Evolutionary conservation across 2,329 filamentous ascomycete genomes (phyloP), one percentile per base, ranked within the genome.

Genomic region (Epichloe gansuensis): DNA sequence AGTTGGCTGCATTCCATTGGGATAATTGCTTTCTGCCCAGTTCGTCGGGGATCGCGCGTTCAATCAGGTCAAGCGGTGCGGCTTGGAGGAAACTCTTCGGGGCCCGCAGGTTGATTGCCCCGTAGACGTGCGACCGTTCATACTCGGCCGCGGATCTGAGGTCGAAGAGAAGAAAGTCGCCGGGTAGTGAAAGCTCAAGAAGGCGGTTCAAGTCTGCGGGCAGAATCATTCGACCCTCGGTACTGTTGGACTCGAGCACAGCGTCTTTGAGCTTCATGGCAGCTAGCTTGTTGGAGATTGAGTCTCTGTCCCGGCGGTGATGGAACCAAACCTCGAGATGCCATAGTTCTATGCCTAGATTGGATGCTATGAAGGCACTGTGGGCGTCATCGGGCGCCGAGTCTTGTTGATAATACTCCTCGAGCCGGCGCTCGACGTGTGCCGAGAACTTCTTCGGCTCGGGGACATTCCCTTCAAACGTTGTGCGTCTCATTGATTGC

Each of bases 281-380:
- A 38, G 74, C 73, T 5, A 78, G 64, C 47, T 71, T 72, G 55
- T 69, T 67, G 2, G 66, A 67, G 35, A 75, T 70, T 17, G 68
- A 63, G 55, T 78, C 75, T 48, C 71, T 71, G 48, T 78, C 71
- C 34, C 75, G 70, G 21, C 76, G 73, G 54, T 78, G 74, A 54
- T 76, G 71, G 59, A 79, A 80, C 77, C 77, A 81, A 51, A 76
- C 70, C 53, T 77, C 70, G 31, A 81, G 69, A 56, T 79, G 74
- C 47, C 67, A 64, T 3, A 71, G 69, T 52, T 79, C 75, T 25
- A 78, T 72, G 13, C 75, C 74, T 2, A 80, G 63, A 42, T 75
- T 80, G 0, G 77, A 80, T 9, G 77, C 76, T 43, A 79, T 66
- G 59, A 78, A 75, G 42, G 76, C 75, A 38, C 72, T 73, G 42